Evolutionary conservation across 768 basidiomycete genomes (phyloP), one percentile per base, ranked within the genome.

Genomic region (Lyophyllum shimeji): DNA sequence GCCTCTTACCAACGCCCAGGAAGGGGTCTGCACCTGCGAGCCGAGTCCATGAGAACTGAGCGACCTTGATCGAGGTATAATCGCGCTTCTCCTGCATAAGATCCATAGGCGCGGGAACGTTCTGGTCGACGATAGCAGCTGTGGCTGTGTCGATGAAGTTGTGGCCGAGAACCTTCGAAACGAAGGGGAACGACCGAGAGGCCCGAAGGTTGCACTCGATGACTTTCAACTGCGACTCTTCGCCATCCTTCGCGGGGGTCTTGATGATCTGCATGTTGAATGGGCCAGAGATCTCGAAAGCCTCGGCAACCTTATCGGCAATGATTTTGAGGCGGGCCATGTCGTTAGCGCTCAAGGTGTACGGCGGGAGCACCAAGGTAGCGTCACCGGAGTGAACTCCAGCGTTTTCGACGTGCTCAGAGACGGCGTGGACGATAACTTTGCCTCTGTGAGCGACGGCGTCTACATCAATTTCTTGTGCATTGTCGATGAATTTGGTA

Each of bases 231-330:
- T 85, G 82, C 23, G 84, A 78, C 56, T 85, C 79, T 50, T 81
- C 74, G 3, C 71, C 75, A 21, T 78, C 78, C 5, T 78, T 77
- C 1, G 82, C 72, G 11, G 78, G 79, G 69, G 93, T 93, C 69
- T 90, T 85, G 76, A 99, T 98, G 71, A 99, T 84, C 72, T 99
- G 97, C 95, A 99, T 99, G 72, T 99, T 99, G 86, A 86, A 99
- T 7, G 97, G 97, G 33, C 97, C 97, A 24, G 94, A 97, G 51
- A 99, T 98, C 65, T 97, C 81, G 73, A 98, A 97, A 9, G 95
- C 97, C 37, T 80, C 78, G 31, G 94, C 96, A 58, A 99, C 95
- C 76, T 97, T 98, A 71, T 92, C 84, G 0, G 96, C 93, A 58
- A 98, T 98, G 49, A 80, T 82, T 78, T 98, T 98, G 59, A 98